Evolutionary conservation across 1,139 yeast genomes (phyloP).

Genomic region (Maudiozyma humilis): DNA sequence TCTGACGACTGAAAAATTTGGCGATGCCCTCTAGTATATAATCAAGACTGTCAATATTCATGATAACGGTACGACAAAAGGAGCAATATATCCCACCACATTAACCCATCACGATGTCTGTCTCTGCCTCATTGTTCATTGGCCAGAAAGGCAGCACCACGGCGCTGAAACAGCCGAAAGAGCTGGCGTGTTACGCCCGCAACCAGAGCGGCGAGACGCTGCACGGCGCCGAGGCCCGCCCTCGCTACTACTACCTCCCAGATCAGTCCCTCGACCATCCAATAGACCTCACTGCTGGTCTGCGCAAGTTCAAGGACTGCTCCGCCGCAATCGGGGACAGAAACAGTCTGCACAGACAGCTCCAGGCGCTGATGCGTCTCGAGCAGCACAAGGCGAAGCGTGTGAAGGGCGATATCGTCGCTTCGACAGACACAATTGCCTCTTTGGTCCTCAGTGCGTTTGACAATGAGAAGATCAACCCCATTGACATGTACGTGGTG

Average conservation of each 20-base stretch:
- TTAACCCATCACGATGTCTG: conserved; percentile 13
- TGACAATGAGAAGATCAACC: conserved; percentile 32
- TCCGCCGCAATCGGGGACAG: conserved; percentile 31
- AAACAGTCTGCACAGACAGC: conserved; percentile 42
- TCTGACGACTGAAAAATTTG: not conserved
- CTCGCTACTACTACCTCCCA: conserved; percentile 71
- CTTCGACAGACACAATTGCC: conserved; percentile 76
- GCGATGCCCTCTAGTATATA: not conserved
- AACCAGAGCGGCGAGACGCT: conserved; percentile 20
- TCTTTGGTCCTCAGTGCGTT: conserved; percentile 26
- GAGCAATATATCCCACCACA: not conserved
- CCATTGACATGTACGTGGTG: conserved; percentile 54
- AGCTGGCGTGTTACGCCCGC: conserved; percentile 25
- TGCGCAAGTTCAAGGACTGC: conserved; percentile 45
- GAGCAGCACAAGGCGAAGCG: conserved; percentile 45
- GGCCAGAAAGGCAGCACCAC: conserved; percentile 27
- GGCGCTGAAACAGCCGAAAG: conserved; percentile 29
- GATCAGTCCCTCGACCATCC: conserved; percentile 49
- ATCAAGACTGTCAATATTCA: no score
- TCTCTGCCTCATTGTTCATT: conserved; percentile 19
- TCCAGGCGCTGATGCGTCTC: conserved; percentile 45
- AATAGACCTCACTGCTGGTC: conserved; percentile 57
- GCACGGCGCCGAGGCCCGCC: conserved; percentile 43
- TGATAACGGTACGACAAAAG: not conserved
- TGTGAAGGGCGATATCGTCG: conserved; percentile 56